A percentile compares a stretch with the other conserved stretches of the same genome.
Evolutionary conservation across 2,329 filamentous ascomycete genomes (phyloP).

Genomic region (Aspergillus versicolor): DNA sequence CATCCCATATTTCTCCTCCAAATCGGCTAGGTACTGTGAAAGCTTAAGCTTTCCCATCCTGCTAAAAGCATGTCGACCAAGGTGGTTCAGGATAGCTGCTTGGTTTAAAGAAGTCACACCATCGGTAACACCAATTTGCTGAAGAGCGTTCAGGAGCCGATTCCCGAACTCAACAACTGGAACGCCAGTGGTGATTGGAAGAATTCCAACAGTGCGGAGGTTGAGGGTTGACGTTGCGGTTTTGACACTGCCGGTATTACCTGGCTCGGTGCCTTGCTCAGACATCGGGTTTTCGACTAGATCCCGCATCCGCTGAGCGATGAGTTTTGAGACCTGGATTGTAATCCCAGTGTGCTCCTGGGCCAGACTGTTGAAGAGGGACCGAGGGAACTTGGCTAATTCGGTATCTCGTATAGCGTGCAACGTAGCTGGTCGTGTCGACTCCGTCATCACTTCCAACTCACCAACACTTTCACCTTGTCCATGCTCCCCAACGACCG

Average conservation of each 20-base stretch:
- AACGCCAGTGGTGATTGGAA: slow-evolving; percentile 87
- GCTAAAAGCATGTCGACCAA: slow-evolving; percentile 94
- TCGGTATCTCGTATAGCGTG: slow-evolving; percentile 97
- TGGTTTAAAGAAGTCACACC: slow-evolving; percentile 92
- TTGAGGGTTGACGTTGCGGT: slow-evolving; percentile 81
- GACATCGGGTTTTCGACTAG: slow-evolving; percentile 78
- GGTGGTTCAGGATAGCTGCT: slow-evolving; percentile 87
- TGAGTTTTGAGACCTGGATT: slow-evolving; percentile 98
- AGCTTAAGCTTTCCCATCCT: slow-evolving; percentile 96
- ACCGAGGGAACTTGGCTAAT: slow-evolving; percentile 91
- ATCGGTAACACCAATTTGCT: slow-evolving; percentile 84
- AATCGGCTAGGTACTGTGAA: slow-evolving; percentile 90
- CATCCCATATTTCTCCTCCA: slow-evolving; percentile 95
- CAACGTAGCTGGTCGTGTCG: slow-evolving; percentile 80
- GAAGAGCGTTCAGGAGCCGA: slow-evolving; percentile 79
- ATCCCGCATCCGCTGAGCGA: slow-evolving; percentile 89
- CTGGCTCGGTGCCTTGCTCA: slow-evolving; percentile 63
- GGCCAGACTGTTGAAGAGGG: slow-evolving; percentile 94
- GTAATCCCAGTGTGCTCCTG: slow-evolving; percentile 97
- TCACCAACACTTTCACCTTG: slow-evolving; percentile 98
- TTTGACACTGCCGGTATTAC: slow-evolving; percentile 51
- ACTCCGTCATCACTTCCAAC: slow-evolving; percentile 94
- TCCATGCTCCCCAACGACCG: slow-evolving; percentile 86
- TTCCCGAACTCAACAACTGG: slow-evolving; percentile 95
- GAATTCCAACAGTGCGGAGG: slow-evolving; percentile 83